Conservation (phyloP, 2,329 filamentous ascomycete species). For the Exophiala viscosa region DNA sequence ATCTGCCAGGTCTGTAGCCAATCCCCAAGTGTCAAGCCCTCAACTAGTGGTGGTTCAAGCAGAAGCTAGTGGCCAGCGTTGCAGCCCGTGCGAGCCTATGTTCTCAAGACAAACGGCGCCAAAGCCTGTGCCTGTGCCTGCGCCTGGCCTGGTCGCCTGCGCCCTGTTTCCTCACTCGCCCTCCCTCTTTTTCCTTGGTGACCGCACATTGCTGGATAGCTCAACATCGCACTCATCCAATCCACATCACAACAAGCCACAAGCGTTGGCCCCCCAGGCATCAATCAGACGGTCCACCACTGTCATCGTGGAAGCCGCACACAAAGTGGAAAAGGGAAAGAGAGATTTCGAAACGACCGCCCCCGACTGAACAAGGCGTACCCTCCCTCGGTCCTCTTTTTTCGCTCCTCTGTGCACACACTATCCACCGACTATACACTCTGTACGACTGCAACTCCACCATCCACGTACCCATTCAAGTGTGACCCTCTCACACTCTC, state of each 20-base stretch:
- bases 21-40: neutral
- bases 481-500: neutral
- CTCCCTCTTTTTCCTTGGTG: neutral
- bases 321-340: too few relatives aligned
- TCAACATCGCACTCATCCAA: neutral
- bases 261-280: too few relatives aligned
- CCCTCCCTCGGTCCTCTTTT: neutral
- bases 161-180: conserved; percentile 5
- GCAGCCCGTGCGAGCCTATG: conserved; percentile 3
- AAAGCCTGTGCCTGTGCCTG: conserved; percentile 8
- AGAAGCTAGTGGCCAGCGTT: conserved; percentile 1
- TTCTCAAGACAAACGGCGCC: neutral
- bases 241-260: neutral
- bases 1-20: conserved; percentile 7
- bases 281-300: too few relatives aligned
- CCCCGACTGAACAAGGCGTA: too few relatives aligned
- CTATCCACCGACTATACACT: neutral
- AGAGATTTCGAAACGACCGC: too few relatives aligned
- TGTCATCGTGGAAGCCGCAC: too few relatives aligned
- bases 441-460: neutral
- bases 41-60: too few relatives aligned
- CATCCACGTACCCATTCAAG: neutral
- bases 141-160: conserved; percentile 3
- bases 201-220: neutral
- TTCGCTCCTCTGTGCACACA: neutral